Percentiles rank a stretch among this genome's conserved stretches.
phyloP scores from a whole-genome alignment of 2,329 filamentous ascomycete genomes.

The Amesomyces nigricolor region DNA sequence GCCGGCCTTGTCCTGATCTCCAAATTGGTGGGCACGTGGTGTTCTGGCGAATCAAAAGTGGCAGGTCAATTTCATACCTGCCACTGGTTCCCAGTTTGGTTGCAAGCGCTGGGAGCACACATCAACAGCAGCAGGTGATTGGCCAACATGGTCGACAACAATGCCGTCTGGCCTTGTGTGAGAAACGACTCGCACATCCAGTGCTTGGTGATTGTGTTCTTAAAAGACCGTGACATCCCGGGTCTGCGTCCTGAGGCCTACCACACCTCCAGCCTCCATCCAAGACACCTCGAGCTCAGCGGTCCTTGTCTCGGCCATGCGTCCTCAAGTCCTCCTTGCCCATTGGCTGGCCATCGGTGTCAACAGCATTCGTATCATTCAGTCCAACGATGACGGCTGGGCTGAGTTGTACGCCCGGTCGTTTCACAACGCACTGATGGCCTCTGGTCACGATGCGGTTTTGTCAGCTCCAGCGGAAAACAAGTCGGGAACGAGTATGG shows the following conservation, averaged over 20 bases:
- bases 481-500: constrained; percentile 54
- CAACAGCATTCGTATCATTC: constrained; percentile 48
- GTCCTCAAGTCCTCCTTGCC: constrained; percentile 4
- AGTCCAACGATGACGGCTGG: constrained; percentile 70
- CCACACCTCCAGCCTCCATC: too few relatives aligned
- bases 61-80: not conserved
- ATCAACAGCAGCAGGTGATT: not conserved
- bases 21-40: constrained; percentile 3
- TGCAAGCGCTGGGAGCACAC: not conserved
- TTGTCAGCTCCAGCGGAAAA: constrained; percentile 63
- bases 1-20: not conserved
- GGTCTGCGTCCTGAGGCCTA: too few relatives aligned
- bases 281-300: not conserved
- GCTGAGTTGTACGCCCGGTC: constrained; percentile 61
- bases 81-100: not conserved
- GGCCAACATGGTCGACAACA: not conserved
- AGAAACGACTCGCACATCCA: not conserved
- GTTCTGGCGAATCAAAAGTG: constrained; percentile 9
- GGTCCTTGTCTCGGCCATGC: constrained; percentile 8
- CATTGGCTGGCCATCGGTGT: constrained; percentile 17
- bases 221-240: not conserved
- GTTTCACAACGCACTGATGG: constrained; percentile 50
- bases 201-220: not conserved
- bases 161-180: not conserved
- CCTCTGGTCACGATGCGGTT: constrained; percentile 54